phyloP scores from a whole-genome alignment of 257 asterid genomes.

The Scutellaria barbata region DNA sequence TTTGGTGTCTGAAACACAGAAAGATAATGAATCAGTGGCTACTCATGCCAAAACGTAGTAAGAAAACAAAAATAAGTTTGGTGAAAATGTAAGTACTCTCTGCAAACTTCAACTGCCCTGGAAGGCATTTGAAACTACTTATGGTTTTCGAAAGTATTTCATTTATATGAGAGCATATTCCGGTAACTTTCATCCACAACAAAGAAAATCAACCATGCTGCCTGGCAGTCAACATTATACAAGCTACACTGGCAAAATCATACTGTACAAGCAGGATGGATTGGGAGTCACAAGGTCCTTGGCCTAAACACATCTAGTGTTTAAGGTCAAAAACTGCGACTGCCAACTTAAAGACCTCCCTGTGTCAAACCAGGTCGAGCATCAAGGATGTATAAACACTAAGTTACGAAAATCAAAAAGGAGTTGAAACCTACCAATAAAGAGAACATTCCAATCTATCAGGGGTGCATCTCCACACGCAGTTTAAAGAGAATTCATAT shows the following conservation, averaged over 20 bases:
- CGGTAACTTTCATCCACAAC: not conserved
- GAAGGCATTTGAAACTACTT: slow-evolving; percentile 22
- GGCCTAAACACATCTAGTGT: slow-evolving; percentile 9
- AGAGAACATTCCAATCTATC: not conserved
- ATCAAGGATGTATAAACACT: not conserved
- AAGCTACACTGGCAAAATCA: slow-evolving; percentile 13
- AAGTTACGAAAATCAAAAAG: not conserved
- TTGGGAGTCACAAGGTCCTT: slow-evolving; percentile 21
- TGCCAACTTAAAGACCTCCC: slow-evolving; percentile 11
- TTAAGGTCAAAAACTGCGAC: not conserved
- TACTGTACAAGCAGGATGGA: slow-evolving; percentile 19
- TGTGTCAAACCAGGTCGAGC: slow-evolving; percentile 7
- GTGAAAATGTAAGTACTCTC: slow-evolving; percentile 16
- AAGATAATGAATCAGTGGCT: slow-evolving; percentile 21
- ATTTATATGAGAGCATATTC: slow-evolving; percentile 11
- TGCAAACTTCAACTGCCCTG: slow-evolving; percentile 29
- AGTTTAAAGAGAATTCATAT: slow-evolving; percentile 6
- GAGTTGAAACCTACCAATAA: not conserved
- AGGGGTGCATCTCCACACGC: slow-evolving; percentile 22
- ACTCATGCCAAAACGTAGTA: slow-evolving; percentile 15
- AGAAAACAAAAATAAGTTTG: slow-evolving; percentile 15
- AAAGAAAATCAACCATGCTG: slow-evolving; percentile 11
- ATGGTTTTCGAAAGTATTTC: slow-evolving; percentile 8
- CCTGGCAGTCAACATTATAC: not conserved
- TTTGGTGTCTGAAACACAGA: slow-evolving; percentile 76